These are phyloP conservation scores for Lojkania enalia DNA, from an alignment of 2,329 filamentous ascomycete genomes.

Conservation along the genomic window DNA sequence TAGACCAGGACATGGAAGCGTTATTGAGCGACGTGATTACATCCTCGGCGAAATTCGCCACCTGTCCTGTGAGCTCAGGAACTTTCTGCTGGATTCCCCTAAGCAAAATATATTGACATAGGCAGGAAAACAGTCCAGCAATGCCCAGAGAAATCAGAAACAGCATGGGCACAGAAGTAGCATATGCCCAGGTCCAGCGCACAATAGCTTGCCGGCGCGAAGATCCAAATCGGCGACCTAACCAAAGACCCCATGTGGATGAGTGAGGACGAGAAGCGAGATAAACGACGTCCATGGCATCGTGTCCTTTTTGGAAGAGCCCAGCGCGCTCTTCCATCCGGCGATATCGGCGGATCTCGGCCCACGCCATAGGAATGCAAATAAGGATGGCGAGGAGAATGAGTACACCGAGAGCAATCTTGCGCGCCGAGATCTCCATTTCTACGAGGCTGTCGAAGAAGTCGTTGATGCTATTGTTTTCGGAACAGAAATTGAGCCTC, in stretches of 20 bases:
- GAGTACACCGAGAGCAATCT: constrained; percentile 76
- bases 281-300: constrained; percentile 87
- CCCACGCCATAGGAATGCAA: constrained; percentile 77
- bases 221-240: constrained; percentile 67
- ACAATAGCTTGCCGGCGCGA: constrained; percentile 69
- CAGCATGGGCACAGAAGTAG: constrained; percentile 81
- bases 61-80: constrained; percentile 72
- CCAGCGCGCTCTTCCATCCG: constrained; percentile 70
- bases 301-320: constrained; percentile 69
- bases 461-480: constrained; percentile 76
- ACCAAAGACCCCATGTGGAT: constrained; percentile 69
- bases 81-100: constrained; percentile 72
- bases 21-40: constrained; percentile 73
- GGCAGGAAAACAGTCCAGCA: constrained; percentile 78
- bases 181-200: constrained; percentile 84
- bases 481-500: constrained; percentile 82
- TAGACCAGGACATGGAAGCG: constrained; percentile 76
- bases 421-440: constrained; percentile 69
- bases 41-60: constrained; percentile 77
- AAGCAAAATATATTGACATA: constrained; percentile 82
- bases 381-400: constrained; percentile 70
- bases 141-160: constrained; percentile 82
- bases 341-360: constrained; percentile 78
- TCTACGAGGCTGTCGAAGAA: constrained; percentile 78
- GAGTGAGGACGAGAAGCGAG: constrained; percentile 81